A percentile compares a stretch with the other conserved stretches of the same genome.
Evolutionary conservation across 805 yeast genomes (phyloP).

Genomic region (Cyberlindnera suaveolens): DNA sequence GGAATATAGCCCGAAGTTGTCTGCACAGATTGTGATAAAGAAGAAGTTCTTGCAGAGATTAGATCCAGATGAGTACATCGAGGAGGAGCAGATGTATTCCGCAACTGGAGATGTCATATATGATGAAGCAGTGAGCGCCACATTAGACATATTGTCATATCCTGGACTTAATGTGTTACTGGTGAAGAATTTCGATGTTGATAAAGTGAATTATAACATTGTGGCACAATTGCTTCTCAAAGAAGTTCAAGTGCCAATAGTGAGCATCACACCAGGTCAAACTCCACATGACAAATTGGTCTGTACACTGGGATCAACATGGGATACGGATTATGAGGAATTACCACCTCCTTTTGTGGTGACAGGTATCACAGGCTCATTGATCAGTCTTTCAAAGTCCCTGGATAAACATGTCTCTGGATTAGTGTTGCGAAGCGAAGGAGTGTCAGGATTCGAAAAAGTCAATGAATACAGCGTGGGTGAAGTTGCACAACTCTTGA

Average conservation of each 20-base stretch:
- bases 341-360: conserved; percentile 57
- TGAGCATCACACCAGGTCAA: conserved; percentile 29
- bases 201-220: conserved; percentile 29
- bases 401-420: conserved; percentile 13
- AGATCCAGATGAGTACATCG: conserved; percentile 31
- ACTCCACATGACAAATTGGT: conserved; percentile 25
- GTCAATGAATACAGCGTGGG: conserved; percentile 32
- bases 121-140: conserved; percentile 3
- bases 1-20: background rate
- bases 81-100: conserved; percentile 45
- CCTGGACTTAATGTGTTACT: conserved; percentile 10
- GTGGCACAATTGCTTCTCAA: conserved; percentile 22
- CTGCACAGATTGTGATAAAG: conserved; percentile 3
- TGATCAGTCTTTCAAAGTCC: conserved; percentile 24
- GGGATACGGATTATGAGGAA: conserved; percentile 2
- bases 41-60: conserved; percentile 6
- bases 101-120: conserved; percentile 4
- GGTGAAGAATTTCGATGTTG: conserved; percentile 19
- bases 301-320: conserved; percentile 4
- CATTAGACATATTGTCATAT: conserved; percentile 14
- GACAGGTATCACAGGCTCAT: conserved; percentile 51
- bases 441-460: conserved; percentile 55
- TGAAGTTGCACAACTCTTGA: conserved; percentile 8
- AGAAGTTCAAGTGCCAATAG: conserved; percentile 1
- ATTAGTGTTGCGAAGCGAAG: conserved; percentile 46